Evolutionary conservation across 768 basidiomycete species (phyloP).

Genomic region (Gymnopilus dilepis): DNA sequence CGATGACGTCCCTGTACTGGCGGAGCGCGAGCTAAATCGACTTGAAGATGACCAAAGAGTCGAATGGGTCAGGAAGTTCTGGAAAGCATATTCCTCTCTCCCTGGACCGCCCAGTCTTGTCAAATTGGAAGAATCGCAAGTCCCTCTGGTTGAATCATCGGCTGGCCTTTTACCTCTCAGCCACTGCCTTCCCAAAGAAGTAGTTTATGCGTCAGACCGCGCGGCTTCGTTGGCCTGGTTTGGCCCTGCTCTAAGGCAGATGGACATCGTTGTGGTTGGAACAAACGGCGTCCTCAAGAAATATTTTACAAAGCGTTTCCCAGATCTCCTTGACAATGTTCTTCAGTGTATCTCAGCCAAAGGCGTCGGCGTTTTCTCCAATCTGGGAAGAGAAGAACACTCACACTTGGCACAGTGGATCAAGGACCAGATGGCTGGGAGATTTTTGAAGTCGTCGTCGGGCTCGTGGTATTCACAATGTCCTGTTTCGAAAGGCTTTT

Average conservation of each 20-base stretch:
- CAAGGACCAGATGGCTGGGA: background rate
- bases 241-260: background rate
- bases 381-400: background rate
- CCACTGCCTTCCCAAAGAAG: constrained; percentile 10
- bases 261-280: constrained; percentile 11
- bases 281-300: background rate
- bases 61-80: constrained; percentile 14
- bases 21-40: background rate
- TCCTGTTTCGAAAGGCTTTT: background rate
- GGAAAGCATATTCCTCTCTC: constrained; percentile 7
- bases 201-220: background rate
- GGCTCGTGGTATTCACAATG: background rate
- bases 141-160: background rate
- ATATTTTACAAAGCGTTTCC: constrained; percentile 9
- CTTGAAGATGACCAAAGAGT: background rate
- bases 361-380: background rate
- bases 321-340: constrained; percentile 9
- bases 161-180: constrained; percentile 5
- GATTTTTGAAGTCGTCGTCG: background rate
- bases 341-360: constrained; percentile 8
- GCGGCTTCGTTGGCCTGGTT: background rate
- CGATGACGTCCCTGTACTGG: background rate
- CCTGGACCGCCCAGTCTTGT: constrained; percentile 19
- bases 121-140: background rate
- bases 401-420: background rate